Base-by-base conservation (phyloP, 2,329 filamentous ascomycete species). In the Ceratocystis smalleyi region DNA sequence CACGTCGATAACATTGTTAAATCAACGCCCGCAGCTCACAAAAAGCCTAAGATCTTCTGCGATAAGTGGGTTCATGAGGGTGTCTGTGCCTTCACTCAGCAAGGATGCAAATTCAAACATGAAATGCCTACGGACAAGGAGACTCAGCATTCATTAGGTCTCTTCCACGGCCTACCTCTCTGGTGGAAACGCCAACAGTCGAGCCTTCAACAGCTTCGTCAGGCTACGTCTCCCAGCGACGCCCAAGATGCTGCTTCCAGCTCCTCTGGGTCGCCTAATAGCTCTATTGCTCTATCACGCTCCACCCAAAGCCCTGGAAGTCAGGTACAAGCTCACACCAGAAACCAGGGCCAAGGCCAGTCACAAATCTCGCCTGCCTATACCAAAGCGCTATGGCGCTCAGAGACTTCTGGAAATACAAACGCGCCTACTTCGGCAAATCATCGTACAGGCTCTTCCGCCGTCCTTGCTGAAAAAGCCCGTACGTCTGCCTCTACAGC, bases 41-140 rank as follows among this genome's bases (percentile, higher is more conserved):
- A 65, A 45, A 83, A 81, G 70, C 72, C 71, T 27, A 95, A 95
- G 72, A 77, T 87, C 27, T 95, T 87, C 73, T 96, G 91, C 74
- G 89, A 90, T 66, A 89, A 92, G 73, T 96, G 91, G 91, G 86
- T 96, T 64, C 85, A 89, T 69, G 86, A 88, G 66, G 91, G 90
- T 22, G 83, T 88, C 54, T 96, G 91, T 72, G 87, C 87, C 67
- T 96, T 89, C 73, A 85, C 82, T 2, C 89, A 95, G 72, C 86
- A 91, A 71, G 91, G 91, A 0, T 96, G 91, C 76, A 84, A 86
- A 68, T 96, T 85, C 77, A 92, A 91, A 75, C 91, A 96, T 72
- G 88, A 94, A 72, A 95, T 96, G 87, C 91, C 91, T 0, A 74
- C 76, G 30, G 84, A 91, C 68, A 78, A 78, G 61, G 76, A 78